Conservation (phyloP, 2,329 filamentous ascomycete species). For the Periconia sp. region DNA sequence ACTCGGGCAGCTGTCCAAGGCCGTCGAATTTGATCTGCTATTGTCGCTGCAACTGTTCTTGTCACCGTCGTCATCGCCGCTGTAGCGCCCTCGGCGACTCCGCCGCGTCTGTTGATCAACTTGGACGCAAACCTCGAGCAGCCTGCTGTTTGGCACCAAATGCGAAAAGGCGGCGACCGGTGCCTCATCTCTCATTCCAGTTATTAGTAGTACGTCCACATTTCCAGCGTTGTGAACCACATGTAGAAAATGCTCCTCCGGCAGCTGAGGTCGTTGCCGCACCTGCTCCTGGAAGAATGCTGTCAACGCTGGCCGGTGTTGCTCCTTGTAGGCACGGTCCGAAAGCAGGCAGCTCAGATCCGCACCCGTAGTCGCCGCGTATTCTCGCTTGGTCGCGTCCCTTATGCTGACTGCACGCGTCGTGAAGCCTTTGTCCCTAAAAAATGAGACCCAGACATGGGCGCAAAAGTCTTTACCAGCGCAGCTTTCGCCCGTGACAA, state of each 20-base stretch:
- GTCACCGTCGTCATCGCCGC: constrained; percentile 13
- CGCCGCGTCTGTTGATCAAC: constrained; percentile 47
- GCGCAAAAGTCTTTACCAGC: constrained; percentile 69
- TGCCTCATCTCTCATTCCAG: constrained; percentile 67
- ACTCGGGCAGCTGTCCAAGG: constrained; percentile 47
- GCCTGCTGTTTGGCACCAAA: constrained; percentile 58
- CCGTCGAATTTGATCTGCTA: constrained; percentile 20
- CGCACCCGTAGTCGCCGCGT: constrained; percentile 57
- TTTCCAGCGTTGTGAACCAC: constrained; percentile 48
- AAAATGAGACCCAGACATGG: constrained; percentile 55
- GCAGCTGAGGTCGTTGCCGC: constrained; percentile 52
- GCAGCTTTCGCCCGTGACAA: constrained; percentile 62
- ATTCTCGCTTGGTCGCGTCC: constrained; percentile 63
- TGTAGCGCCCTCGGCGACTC: constrained; percentile 42
- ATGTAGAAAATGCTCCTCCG: constrained; percentile 58
- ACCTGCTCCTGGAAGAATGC: constrained; percentile 58
- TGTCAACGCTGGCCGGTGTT: constrained; percentile 61
- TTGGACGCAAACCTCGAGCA: constrained; percentile 62
- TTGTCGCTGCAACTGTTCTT: constrained; percentile 23
- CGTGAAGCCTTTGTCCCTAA: constrained; percentile 44
- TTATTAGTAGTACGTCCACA: constrained; percentile 65
- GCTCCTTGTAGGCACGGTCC: constrained; percentile 67
- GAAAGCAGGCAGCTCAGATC: constrained; percentile 56
- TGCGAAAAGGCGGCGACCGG: constrained; percentile 62
- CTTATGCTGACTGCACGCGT: constrained; percentile 58